Evolutionary conservation across 306 rosid genomes (phyloP), one percentile per base, ranked within the genome.

Genomic region (Betula pendula): DNA sequence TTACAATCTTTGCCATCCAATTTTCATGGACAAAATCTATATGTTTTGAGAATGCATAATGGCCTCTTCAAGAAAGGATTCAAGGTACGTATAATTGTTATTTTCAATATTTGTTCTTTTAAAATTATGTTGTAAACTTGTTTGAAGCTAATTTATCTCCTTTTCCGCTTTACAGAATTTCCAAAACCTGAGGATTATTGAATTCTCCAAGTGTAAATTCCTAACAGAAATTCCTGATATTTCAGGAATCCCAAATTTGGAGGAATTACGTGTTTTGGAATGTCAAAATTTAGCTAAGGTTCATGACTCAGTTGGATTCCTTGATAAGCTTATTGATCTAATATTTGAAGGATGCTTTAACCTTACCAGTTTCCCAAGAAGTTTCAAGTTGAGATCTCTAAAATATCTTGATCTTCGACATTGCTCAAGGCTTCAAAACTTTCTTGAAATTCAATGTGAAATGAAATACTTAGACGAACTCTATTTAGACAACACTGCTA

Each of bases 201-300:
- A 4, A 4, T 19, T 50, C n/a, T 50, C 56, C 19, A 2, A 50
- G 0, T 50, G 56, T 17, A 50, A 50, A 19, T 50, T 50, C 24
- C 22, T 50, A 15, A 50, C 8, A 50, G 19, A 16, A 50, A 50
- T 50, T 2, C 56, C 56, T 15, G 22, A 50, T 17, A 16, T 50
- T 15, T 15, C 56, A 50, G 6, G 56, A n/a, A 50, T 50, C 56
- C 24, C 87, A 22, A 83, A 79, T 76, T 72, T 83, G 67, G 68
- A 59, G 8, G 77, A 83, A 80, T 77, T 83, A 31, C 66, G 69
- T 42, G 81, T 83, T 42, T 72, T 48, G 58, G 6, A 44, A 17
- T 80, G 84, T 47, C 11, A 33, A 9, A 74, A 35, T 62, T 12
- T 80, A 48, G 43, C 22, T 31, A 22, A 58, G 24, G 40, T 80